These are phyloP conservation scores for Debaryomyces nepalensis DNA, from an alignment of 1,139 yeast species.

Conservation along the genomic window DNA sequence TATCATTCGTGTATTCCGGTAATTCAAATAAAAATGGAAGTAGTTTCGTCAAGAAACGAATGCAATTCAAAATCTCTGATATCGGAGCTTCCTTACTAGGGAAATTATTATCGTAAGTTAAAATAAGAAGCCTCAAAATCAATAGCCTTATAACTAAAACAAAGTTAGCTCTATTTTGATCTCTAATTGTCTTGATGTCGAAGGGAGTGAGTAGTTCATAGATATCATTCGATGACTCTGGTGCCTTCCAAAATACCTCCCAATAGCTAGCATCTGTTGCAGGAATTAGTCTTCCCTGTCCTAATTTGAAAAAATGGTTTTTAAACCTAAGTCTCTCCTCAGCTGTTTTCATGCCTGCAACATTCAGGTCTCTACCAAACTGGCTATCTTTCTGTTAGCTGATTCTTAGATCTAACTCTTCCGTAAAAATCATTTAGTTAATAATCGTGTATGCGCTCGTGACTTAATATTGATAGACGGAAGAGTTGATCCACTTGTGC, in stretches of 20 bases:
- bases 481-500: background rate
- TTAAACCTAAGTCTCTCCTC: constrained; percentile 69
- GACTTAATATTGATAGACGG: background rate
- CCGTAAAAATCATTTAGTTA: constrained; percentile 6
- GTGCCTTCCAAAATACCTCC: constrained; percentile 43
- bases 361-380: constrained; percentile 3
- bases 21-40: constrained; percentile 72
- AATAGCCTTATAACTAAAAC: constrained; percentile 54
- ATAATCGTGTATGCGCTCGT: constrained; percentile 7
- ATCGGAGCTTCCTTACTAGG: constrained; percentile 16
- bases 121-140: constrained; percentile 33
- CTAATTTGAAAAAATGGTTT: constrained; percentile 64
- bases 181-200: constrained; percentile 66
- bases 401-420: background rate
- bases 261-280: constrained; percentile 54
- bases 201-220: constrained; percentile 56
- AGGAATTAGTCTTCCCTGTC: constrained; percentile 57
- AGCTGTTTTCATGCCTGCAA: constrained; percentile 61
- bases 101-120: constrained; percentile 13
- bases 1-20: constrained; percentile 32
- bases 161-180: constrained; percentile 59
- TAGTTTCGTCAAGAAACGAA: constrained; percentile 66
- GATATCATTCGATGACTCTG: constrained; percentile 51
- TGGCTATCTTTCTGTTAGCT: background rate
- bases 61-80: constrained; percentile 53